These are phyloP conservation scores for Phytophthora citricola DNA, from an alignment of 352 stramenopile species.

Conservation along the genomic window DNA sequence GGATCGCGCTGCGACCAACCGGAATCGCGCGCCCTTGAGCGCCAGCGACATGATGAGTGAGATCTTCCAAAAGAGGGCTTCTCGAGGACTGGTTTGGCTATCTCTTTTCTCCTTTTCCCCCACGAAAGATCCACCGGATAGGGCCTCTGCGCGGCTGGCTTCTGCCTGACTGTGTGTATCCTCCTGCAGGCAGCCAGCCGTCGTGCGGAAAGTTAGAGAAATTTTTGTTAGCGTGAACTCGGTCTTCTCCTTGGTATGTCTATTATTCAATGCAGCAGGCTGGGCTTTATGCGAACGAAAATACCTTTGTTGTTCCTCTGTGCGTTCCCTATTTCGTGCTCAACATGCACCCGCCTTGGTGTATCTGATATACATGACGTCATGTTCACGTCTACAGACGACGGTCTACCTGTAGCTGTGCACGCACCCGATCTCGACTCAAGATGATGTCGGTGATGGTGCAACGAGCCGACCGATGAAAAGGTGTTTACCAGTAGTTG, in stretches of 20 bases:
- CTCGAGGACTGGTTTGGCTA: conserved; percentile 47
- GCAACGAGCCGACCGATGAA: conserved; percentile 46
- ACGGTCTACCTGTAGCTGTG: no score
- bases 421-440: no score
- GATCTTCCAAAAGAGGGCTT: conserved; percentile 52
- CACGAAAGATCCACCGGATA: conserved; percentile 71
- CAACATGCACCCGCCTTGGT: background rate
- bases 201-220: conserved; percentile 80
- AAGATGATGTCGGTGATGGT: conserved; percentile 23
- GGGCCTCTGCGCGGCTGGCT: conserved; percentile 55
- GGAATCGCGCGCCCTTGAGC: conserved; percentile 41
- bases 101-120: conserved; percentile 67
- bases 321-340: conserved; percentile 2
- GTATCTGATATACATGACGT: no score
- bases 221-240: conserved; percentile 70
- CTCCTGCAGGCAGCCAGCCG: conserved; percentile 37
- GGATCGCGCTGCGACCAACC: conserved; percentile 31
- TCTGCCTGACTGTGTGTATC: conserved; percentile 50
- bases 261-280: conserved; percentile 82
- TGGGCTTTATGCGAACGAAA: conserved; percentile 65
- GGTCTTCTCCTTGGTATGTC: conserved; percentile 68
- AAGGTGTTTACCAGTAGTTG: conserved; percentile 48
- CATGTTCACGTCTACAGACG: no score
- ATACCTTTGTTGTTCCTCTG: conserved; percentile 39
- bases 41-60: conserved; percentile 66